A percentile compares a stretch with the other conserved stretches of the same genome.
Evolutionary conservation across 169 alveolate genomes (phyloP).

Genomic region (Perkinsus chesapeaki): DNA sequence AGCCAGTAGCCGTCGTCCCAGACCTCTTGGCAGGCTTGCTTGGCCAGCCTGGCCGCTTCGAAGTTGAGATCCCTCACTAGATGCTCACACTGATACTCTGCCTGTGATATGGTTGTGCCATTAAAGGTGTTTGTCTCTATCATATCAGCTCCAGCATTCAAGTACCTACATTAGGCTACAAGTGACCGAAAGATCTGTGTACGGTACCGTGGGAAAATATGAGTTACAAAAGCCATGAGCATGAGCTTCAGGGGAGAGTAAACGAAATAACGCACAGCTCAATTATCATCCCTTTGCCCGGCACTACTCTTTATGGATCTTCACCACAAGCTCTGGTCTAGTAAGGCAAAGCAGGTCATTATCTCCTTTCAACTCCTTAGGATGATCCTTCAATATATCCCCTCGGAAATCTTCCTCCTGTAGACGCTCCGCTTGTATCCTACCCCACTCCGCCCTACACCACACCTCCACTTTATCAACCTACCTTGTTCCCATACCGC

Average conservation of each 20-base stretch:
- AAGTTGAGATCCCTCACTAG: constrained; percentile 35
- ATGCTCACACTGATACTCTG: constrained; percentile 37
- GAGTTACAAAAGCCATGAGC: background rate
- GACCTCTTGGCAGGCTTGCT: constrained; percentile 36
- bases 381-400: constrained; percentile 34
- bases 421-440: constrained; percentile 35
- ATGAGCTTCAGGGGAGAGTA: too few relatives aligned
- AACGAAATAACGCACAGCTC: too few relatives aligned
- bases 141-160: constrained; percentile 54
- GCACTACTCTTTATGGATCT: constrained; percentile 26
- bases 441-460: background rate
- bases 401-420: constrained; percentile 47
- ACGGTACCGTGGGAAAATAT: too few relatives aligned
- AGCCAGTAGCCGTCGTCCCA: constrained; percentile 7
- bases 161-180: too few relatives aligned
- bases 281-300: background rate
- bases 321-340: constrained; percentile 32
- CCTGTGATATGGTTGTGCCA: constrained; percentile 39
- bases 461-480: background rate
- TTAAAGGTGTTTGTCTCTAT: constrained; percentile 54
- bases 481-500: constrained; percentile 53
- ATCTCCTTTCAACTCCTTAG: constrained; percentile 37
- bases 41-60: constrained; percentile 33
- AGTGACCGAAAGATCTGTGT: too few relatives aligned
- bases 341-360: constrained; percentile 41